Conservation (phyloP, 106 monocot genomes). For the Dioscorea alata region DNA sequence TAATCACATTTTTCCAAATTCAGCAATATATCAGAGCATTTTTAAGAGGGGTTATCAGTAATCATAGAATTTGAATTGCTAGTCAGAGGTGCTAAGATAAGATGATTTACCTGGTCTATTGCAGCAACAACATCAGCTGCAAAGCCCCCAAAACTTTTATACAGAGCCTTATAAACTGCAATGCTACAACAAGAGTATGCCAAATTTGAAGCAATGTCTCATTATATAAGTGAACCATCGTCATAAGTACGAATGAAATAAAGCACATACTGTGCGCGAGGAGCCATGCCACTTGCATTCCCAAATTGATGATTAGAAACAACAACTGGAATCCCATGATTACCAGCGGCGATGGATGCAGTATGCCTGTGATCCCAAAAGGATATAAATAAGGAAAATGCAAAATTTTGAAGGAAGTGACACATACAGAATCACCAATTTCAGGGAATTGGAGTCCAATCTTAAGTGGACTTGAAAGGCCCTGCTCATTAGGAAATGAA, state of each 20-base stretch:
- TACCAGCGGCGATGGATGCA: conserved; percentile 92
- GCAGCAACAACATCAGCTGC: conserved; percentile 99
- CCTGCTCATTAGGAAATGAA: no score
- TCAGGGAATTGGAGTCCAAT: no score
- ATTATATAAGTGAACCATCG: neutral
- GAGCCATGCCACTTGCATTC: conserved; percentile 99
- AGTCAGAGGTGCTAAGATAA: no score
- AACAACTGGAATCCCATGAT: conserved; percentile 80
- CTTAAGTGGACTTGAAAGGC: no score
- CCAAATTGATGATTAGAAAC: conserved; percentile 91
- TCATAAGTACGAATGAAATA: conserved; percentile 2
- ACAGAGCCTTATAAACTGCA: conserved; percentile 95
- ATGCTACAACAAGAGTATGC: conserved; percentile 44
- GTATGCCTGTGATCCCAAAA: conserved; percentile 60
- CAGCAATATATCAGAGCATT: no score
- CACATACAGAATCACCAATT: no score
- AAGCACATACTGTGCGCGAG: conserved; percentile 88
- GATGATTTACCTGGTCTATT: conserved; percentile 75
- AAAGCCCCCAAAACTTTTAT: conserved; percentile 96
- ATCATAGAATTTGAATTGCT: no score
- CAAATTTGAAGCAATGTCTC: neutral
- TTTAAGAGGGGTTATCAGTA: no score
- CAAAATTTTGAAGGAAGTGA: no score
- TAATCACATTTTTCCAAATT: no score
- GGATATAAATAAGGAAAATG: no score